Conservation (phyloP, 208 protist species). For the Wallacemonas sp. region DNA sequence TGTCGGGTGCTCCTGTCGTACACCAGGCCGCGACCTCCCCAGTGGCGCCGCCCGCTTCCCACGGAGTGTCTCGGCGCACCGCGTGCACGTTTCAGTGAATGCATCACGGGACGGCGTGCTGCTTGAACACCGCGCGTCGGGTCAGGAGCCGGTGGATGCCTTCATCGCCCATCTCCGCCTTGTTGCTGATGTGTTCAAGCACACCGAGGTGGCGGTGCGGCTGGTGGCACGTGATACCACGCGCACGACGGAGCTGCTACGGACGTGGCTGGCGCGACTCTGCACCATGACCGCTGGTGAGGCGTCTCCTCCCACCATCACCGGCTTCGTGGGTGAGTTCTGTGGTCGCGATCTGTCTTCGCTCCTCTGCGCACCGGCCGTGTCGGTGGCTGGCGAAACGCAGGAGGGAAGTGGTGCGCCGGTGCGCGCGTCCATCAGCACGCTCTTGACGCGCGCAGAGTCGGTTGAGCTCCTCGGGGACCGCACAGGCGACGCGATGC, state of each 20-base stretch:
- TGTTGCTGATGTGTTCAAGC: not conserved
- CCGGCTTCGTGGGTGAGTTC: not conserved
- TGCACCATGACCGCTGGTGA: no score
- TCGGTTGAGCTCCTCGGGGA: constrained; percentile 25
- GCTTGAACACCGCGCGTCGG: constrained; percentile 7
- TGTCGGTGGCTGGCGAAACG: not conserved
- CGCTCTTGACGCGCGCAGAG: not conserved
- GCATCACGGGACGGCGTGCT: constrained; percentile 8
- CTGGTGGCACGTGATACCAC: constrained; percentile 1
- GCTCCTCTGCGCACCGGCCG: not conserved
- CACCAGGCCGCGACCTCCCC: not conserved
- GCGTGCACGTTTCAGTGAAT: not conserved
- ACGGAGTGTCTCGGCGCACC: not conserved
- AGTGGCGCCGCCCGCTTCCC: constrained; percentile 2
- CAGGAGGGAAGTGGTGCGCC: no score
- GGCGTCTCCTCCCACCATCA: no score
- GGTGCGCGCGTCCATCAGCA: not conserved
- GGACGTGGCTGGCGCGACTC: not conserved
- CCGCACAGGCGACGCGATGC: constrained; percentile 17
- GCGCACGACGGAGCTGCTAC: not conserved
- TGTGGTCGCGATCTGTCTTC: constrained; percentile 13
- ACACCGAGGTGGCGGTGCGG: not conserved
- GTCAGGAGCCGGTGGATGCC: not conserved
- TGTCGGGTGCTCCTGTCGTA: not conserved
- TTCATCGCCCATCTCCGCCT: constrained; percentile 9